Evolutionary conservation across 306 rosid genomes (phyloP), one percentile per base, ranked within the genome.

Genomic region (Glycine tomentella): DNA sequence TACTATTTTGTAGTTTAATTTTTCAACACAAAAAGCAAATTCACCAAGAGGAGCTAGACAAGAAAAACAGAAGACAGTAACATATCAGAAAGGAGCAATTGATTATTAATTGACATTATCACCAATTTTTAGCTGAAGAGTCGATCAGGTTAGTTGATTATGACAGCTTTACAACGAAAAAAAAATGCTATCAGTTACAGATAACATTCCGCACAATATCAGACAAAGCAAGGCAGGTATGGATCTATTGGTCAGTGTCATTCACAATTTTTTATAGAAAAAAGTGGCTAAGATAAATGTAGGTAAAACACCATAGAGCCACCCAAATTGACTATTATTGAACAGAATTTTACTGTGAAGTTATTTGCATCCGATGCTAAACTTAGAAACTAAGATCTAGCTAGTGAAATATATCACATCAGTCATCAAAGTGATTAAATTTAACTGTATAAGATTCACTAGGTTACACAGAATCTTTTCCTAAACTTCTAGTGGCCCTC

Each of bases 291-390:
- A 69, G 31, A 57, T 8, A 64, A 6, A 17, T 16, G 53, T 49
- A 48, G 31, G 17, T 20, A 34, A 38, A 73, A 9, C 69, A 58
- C 31, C 14, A 70, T 52, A 59, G 48, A 59, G 75, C 64, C 75
- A 69, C 15, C 70, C 45, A 76, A 77, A 40, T 81, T 69, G 55
- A 49, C 53, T 53, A 59, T 46, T 4, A 25, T 10, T 20, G 20
- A 50, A 77, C 71, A 15, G 69, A 83, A 45, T 84, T 68, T 49
- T 59, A 38, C 73, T 51, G 64, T 77, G 71, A 20, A 82, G 79
- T 44, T 75, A 74, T 82, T 70, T 38, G 72, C 74, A 79, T 38
- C 76, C 59, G 78, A 64, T 76, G 56, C 77, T 72, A 55, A 59
- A 56, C 80, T 49, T 59, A 62, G 4, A 53, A 42, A 51, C 25